A percentile compares a stretch with the other conserved stretches of the same genome.
Evolutionary conservation across 306 rosid genomes (phyloP).

Genomic region (Castanea crenata): DNA sequence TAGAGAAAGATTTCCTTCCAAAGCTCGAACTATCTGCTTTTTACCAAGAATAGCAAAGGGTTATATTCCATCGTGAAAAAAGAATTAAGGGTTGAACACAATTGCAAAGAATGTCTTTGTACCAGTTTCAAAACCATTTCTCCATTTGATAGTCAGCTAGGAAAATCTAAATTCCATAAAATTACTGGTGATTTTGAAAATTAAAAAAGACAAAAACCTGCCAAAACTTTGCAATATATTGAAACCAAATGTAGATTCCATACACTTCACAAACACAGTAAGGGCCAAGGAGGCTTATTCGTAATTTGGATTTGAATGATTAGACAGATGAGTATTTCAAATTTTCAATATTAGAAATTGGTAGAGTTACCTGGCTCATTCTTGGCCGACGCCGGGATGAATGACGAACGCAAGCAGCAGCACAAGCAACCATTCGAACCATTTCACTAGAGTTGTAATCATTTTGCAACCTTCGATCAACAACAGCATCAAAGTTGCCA

Average conservation of each 20-base stretch:
- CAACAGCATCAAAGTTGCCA: slow-evolving; percentile 43
- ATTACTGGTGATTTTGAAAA: background rate
- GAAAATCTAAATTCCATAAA: background rate
- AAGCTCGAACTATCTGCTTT: slow-evolving; percentile 41
- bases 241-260: background rate
- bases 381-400: slow-evolving; percentile 55
- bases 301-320: background rate
- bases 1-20: slow-evolving; percentile 37
- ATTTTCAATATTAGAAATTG: background rate
- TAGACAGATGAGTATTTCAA: background rate
- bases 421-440: slow-evolving; percentile 52
- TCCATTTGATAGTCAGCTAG: background rate
- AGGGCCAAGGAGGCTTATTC: background rate
- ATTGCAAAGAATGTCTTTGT: too few relatives aligned
- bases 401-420: slow-evolving; percentile 54
- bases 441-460: slow-evolving; percentile 46
- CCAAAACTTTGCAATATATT: background rate
- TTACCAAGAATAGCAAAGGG: background rate
- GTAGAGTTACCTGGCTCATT: slow-evolving; percentile 58
- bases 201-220: background rate
- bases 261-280: background rate
- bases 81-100: background rate
- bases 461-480: slow-evolving; percentile 46
- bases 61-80: background rate
- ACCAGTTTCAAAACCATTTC: too few relatives aligned